Evolutionary conservation across 441 rosid species (phyloP).

Genomic region (Raphanus hybrid): DNA sequence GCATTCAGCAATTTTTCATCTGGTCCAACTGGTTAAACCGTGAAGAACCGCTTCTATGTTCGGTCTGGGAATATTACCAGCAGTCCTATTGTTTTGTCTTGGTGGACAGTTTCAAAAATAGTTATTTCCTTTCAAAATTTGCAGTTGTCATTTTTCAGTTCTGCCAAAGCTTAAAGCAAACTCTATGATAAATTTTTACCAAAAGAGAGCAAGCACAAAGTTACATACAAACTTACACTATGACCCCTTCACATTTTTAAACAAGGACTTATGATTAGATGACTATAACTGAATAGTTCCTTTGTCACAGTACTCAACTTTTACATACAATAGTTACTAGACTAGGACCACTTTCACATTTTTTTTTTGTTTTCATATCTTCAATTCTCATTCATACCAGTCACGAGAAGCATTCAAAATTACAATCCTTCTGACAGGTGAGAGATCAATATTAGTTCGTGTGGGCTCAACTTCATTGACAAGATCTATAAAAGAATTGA

Average conservation of each 20-base stretch:
- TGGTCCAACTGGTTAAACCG: not conserved
- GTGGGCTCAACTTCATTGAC: slow-evolving; percentile 1
- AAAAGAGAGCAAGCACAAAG: not conserved
- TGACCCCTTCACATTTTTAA: not conserved
- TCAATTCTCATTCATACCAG: slow-evolving; percentile 15
- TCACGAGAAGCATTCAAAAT: slow-evolving; percentile 13
- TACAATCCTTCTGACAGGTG: not conserved
- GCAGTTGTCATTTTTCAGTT: not conserved
- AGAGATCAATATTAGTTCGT: not conserved
- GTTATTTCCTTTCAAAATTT: too few relatives aligned
- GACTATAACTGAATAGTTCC: too few relatives aligned
- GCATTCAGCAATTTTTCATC: not conserved
- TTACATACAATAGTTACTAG: too few relatives aligned
- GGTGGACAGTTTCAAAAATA: not conserved
- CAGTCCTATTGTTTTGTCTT: not conserved
- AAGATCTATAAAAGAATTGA: not conserved
- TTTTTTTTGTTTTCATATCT: not conserved
- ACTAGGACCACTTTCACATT: not conserved
- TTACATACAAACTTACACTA: not conserved
- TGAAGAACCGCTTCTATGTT: not conserved
- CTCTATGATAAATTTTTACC: not conserved
- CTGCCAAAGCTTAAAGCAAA: not conserved
- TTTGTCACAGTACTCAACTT: too few relatives aligned
- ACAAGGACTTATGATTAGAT: too few relatives aligned
- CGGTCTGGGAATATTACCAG: not conserved